Conservation (phyloP, 768 basidiomycete genomes). For the Holtermannia corniformis region DNA sequence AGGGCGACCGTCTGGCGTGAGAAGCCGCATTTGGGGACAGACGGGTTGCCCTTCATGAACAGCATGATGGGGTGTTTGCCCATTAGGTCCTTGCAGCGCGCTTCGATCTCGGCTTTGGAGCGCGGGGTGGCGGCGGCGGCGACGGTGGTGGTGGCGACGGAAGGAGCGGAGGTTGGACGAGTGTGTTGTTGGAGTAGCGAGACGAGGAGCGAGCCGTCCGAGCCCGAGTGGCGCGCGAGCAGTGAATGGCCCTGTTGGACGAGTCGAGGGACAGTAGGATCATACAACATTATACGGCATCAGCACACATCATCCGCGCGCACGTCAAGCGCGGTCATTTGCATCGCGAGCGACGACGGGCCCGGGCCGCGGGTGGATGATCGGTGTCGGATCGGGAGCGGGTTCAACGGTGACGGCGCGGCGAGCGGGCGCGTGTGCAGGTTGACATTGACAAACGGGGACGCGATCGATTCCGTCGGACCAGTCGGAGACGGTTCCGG, state of each 20-base stretch:
- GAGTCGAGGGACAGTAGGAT: too few species aligned
- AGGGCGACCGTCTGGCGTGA: slow-evolving; percentile 64
- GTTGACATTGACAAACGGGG: slow-evolving; percentile 26
- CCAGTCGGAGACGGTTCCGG: neutral
- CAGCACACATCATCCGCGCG: too few species aligned
- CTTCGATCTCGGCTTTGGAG: slow-evolving; percentile 56
- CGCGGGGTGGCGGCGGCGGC: slow-evolving; percentile 40
- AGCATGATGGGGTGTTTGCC: slow-evolving; percentile 64
- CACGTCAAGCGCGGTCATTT: too few species aligned
- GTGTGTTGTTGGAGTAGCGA: slow-evolving; percentile 55
- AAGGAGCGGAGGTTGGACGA: slow-evolving; percentile 33
- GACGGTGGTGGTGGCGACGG: slow-evolving; percentile 20
- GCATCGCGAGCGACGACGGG: too few species aligned
- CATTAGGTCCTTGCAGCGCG: slow-evolving; percentile 64
- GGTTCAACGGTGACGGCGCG: slow-evolving; percentile 3
- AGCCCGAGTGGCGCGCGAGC: slow-evolving; percentile 67
- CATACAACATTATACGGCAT: too few species aligned
- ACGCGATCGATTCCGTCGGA: slow-evolving; percentile 18
- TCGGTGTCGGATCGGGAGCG: slow-evolving; percentile 4
- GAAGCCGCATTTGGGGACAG: slow-evolving; percentile 73
- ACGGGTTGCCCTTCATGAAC: slow-evolving; percentile 84
- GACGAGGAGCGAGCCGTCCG: slow-evolving; percentile 61
- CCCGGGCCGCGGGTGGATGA: slow-evolving; percentile 9
- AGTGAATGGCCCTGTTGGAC: slow-evolving; percentile 70
- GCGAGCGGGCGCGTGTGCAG: slow-evolving; percentile 4